Conservation (phyloP, 1,284 basidiomycete species). For the Trichosporon ovoides region DNA sequence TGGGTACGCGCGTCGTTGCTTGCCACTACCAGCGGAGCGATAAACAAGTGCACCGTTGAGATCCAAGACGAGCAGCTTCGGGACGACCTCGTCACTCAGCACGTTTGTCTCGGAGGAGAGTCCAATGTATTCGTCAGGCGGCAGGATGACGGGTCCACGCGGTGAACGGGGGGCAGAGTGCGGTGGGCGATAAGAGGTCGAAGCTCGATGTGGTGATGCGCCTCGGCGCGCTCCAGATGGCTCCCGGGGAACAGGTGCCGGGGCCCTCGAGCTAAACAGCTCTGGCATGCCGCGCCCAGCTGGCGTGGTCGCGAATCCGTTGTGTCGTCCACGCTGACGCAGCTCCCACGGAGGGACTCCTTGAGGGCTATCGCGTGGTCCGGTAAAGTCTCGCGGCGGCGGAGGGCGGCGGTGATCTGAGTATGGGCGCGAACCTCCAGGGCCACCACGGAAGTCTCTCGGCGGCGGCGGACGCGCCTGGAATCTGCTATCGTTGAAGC, state of each 20-base stretch:
- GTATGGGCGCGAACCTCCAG: background rate
- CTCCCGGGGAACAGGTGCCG: background rate
- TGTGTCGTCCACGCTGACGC: background rate
- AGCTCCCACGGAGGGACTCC: background rate
- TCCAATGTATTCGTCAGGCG: constrained; percentile 4
- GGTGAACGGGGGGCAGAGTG: background rate
- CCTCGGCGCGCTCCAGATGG: too few species aligned
- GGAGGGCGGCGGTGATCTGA: background rate
- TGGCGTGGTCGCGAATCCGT: too few species aligned
- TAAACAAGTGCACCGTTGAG: constrained; percentile 47
- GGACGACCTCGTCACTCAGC: constrained; percentile 1
- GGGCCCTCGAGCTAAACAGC: background rate
- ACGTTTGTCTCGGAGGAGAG: constrained; percentile 7
- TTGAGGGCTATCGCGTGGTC: background rate
- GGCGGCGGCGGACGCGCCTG: background rate
- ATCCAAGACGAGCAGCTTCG: constrained; percentile 45
- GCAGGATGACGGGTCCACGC: background rate
- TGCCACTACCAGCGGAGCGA: constrained; percentile 19
- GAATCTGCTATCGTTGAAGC: background rate
- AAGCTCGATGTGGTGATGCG: background rate
- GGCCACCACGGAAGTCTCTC: background rate
- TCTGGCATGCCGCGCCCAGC: background rate
- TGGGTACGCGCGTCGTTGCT: constrained; percentile 24
- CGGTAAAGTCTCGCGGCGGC: background rate
- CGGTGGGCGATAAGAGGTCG: background rate